Conservation (phyloP, 441 rosid species). For the Erysimum cheiri region DNA sequence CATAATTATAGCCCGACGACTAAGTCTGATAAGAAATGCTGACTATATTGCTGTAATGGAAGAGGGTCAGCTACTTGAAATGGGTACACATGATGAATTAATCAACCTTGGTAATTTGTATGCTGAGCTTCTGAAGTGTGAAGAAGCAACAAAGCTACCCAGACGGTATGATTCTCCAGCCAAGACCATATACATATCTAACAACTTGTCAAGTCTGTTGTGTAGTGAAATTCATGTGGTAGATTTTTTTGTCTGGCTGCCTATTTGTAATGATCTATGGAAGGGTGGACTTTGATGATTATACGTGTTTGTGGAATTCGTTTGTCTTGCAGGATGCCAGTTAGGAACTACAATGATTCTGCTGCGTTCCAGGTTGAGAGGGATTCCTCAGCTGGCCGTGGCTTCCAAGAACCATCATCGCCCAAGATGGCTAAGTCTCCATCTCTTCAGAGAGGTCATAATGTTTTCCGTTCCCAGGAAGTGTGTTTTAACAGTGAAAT, state of each 20-base stretch:
- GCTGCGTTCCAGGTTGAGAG: constrained; percentile 79
- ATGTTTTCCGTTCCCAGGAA: constrained; percentile 63
- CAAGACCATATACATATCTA: constrained; percentile 16
- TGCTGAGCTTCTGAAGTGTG: constrained; percentile 97
- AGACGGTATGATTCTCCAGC: constrained; percentile 71
- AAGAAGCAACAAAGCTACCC: constrained; percentile 99
- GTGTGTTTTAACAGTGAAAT: constrained; percentile 63
- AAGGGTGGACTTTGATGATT: constrained; percentile 20
- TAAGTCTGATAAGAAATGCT: constrained; percentile 95
- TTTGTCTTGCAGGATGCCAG: constrained; percentile 80
- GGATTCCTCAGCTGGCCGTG: constrained; percentile 86
- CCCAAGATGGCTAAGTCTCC: constrained; percentile 90
- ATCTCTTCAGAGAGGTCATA: constrained; percentile 89
- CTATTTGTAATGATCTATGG: constrained; percentile 8
- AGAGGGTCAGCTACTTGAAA: constrained; percentile 99
- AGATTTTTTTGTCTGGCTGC: constrained; percentile 42
- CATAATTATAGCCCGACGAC: constrained; percentile 94
- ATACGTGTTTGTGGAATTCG: constrained; percentile 28
- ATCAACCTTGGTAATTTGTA: constrained; percentile 82
- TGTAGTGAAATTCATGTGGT: constrained; percentile 53
- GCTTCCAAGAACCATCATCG: constrained; percentile 89
- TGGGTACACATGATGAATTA: constrained; percentile 99
- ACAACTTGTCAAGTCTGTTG: constrained; percentile 31
- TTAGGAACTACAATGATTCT: constrained; percentile 67
- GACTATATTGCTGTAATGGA: constrained; percentile 99